A percentile compares a stretch with the other conserved stretches of the same genome.
phyloP scores from a whole-genome alignment of 2,329 filamentous ascomycete species.

The Saccharata proteae region DNA sequence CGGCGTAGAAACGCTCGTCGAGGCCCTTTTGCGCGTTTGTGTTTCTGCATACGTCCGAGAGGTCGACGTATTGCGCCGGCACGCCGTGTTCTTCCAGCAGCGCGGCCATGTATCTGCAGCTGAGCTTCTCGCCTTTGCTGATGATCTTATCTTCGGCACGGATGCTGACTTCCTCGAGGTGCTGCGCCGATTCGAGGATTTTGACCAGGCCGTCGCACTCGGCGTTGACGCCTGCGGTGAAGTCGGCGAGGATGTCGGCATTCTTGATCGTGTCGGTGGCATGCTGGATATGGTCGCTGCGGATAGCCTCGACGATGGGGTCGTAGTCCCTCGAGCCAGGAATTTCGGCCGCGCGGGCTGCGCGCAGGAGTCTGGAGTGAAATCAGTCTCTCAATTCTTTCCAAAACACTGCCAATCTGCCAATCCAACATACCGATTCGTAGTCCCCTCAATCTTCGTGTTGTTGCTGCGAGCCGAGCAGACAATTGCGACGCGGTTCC shows the following conservation, averaged over 20 bases:
- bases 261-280: conserved; percentile 40
- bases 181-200: conserved; percentile 54
- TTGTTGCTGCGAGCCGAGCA: conserved; percentile 92
- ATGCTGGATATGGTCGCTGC: conserved; percentile 66
- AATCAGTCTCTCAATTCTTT: too few relatives aligned
- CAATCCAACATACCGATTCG: conserved; percentile 66
- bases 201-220: conserved; percentile 75
- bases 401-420: conserved; percentile 8
- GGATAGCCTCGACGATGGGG: conserved; percentile 67
- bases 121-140: conserved; percentile 91
- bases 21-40: conserved; percentile 28
- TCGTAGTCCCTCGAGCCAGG: conserved; percentile 45
- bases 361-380: conserved; percentile 29
- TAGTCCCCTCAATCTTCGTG: conserved; percentile 90
- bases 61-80: conserved; percentile 78
- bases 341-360: conserved; percentile 34
- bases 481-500: conserved; percentile 75
- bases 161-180: conserved; percentile 38
- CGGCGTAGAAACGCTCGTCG: conserved; percentile 35
- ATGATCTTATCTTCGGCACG: conserved; percentile 60
- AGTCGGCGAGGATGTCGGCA: conserved; percentile 34
- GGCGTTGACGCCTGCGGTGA: conserved; percentile 55
- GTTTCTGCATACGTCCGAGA: conserved; percentile 69
- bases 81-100: conserved; percentile 71
- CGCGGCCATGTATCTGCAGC: conserved; percentile 81